Conservation (phyloP, 805 yeast genomes). For the Kazachstania psychrophila region DNA sequence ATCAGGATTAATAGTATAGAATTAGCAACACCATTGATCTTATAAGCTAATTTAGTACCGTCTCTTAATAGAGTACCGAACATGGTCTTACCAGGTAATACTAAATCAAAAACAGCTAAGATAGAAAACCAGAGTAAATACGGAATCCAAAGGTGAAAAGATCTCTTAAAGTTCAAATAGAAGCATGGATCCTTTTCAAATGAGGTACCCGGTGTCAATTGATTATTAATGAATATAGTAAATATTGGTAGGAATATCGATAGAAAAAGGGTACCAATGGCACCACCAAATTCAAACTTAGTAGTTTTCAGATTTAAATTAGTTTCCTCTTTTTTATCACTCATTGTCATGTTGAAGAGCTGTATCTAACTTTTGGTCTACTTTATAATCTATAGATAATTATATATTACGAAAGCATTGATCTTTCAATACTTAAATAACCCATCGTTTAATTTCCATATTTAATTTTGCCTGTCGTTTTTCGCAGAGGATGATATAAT, state of each 20-base stretch:
- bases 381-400: too few relatives aligned
- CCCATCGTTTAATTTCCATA: too few relatives aligned
- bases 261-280: conserved; percentile 60
- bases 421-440: too few relatives aligned
- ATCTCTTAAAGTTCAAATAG: conserved; percentile 30
- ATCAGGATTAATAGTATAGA: conserved; percentile 33
- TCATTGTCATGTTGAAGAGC: too few relatives aligned
- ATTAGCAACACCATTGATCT: conserved; percentile 70
- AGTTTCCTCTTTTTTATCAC: too few relatives aligned
- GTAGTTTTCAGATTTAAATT: conserved; percentile 69
- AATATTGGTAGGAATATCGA: conserved; percentile 59
- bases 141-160: conserved; percentile 44
- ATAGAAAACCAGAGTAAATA: conserved; percentile 67
- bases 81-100: conserved; percentile 55
- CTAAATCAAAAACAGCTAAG: conserved; percentile 52
- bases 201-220: conserved; percentile 42
- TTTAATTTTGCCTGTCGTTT: too few relatives aligned
- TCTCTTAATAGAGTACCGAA: conserved; percentile 70
- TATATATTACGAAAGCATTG: too few relatives aligned
- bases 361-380: too few relatives aligned
- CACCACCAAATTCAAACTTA: conserved; percentile 70
- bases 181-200: conserved; percentile 24
- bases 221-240: conserved; percentile 48
- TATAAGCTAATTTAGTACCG: conserved; percentile 59
- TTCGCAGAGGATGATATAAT: too few relatives aligned